Evolutionary conservation across 108 stramenopile species (phyloP), one percentile per base, ranked within the genome.

Genomic region (Schizochytrium sp.): DNA sequence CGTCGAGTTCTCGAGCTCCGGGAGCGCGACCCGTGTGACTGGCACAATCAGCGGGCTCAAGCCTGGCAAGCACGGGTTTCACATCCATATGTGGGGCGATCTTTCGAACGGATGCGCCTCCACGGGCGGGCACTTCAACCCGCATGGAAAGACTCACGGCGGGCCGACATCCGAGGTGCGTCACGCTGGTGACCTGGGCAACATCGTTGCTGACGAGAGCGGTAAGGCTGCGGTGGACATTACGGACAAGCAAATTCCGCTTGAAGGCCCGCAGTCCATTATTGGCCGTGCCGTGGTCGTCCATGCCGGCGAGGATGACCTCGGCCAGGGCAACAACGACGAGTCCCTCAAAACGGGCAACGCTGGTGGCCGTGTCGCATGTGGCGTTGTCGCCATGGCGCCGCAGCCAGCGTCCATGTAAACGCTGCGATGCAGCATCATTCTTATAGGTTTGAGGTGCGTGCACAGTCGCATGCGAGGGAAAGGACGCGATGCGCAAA

Each of bases 81-180:
- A 83, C 76, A 83, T 83, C 51, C 76, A 83, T 23, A 47, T 53
- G 76, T 83, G 45, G 45, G 76, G 76, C 19, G 76, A 83, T 5
- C 76, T 83, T 45, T 25, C 76, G 76, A 83, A 83, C 51, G 76
- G 76, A 34, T 83, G 76, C 76, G 76, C 76, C 10, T 83, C 76
- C n/a, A 53, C 48, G 25, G 76, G 76, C 45, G 76, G 76, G 10
- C 76, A 83, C 76, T 83, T 83, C 51, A 83, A 83, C 28, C 76
- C 76, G 25, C 48, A 47, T 12, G 76, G 76, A 12, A 83, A 83
- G 76, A 21, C 19, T 8, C 76, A 83, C 76, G 76, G 76, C 12
- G 23, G 48, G 8, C 76, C 76, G 6, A 83, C 10, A 1, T 43
- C 19, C 51, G 76, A 83, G 76, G 48, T 45, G 16, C 76, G 76